Conservation (phyloP, 2,329 filamentous ascomycete species). For the Cladobotryum protrusum region DNA sequence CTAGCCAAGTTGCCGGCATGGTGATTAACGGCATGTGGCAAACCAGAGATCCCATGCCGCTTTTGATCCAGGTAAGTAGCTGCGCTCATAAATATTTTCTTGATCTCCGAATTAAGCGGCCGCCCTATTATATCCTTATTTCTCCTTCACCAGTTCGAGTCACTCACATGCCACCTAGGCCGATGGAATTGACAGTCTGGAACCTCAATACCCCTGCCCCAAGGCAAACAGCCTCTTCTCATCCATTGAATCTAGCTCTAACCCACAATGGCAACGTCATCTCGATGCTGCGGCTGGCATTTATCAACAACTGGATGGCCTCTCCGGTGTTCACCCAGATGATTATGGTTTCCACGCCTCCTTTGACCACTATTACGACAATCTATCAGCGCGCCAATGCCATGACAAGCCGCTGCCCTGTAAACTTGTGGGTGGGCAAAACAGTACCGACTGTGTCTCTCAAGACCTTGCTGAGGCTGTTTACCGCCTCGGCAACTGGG, state of each 20-base stretch:
- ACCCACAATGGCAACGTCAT: constrained; percentile 56
- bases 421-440: constrained; percentile 39
- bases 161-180: constrained; percentile 28
- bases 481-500: constrained; percentile 72
- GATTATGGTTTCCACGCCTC: constrained; percentile 61
- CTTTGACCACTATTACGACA: constrained; percentile 82
- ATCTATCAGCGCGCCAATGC: constrained; percentile 71
- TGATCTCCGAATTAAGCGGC: too few relatives aligned
- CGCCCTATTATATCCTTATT: not conserved
- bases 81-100: not conserved
- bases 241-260: constrained; percentile 37
- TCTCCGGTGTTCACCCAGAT: constrained; percentile 56
- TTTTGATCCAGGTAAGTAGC: constrained; percentile 38
- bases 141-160: not conserved
- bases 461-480: constrained; percentile 59
- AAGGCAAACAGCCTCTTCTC: constrained; percentile 39
- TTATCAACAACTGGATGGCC: constrained; percentile 54
- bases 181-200: constrained; percentile 60
- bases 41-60: constrained; percentile 33
- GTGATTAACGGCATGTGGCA: constrained; percentile 65
- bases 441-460: constrained; percentile 53
- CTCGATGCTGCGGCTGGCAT: constrained; percentile 50
- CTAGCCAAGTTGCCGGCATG: constrained; percentile 73
- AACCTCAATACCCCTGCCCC: constrained; percentile 64
- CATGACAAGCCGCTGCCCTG: constrained; percentile 69